Percentiles rank a stretch among this genome's conserved stretches.
Evolutionary conservation across 345 rosid genomes (phyloP).

Genomic region (Citrus reticulata): DNA sequence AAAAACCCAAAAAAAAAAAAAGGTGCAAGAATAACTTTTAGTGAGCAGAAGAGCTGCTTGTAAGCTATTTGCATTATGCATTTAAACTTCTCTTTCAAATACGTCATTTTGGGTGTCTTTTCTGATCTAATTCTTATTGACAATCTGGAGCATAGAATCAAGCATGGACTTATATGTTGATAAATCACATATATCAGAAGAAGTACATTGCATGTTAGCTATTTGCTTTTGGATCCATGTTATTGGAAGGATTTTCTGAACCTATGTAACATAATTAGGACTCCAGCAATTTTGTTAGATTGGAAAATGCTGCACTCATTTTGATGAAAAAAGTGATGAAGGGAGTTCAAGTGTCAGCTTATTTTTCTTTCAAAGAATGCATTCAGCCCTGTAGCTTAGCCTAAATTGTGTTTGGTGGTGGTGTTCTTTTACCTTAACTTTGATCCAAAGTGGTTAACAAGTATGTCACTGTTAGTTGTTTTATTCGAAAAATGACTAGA

Average conservation of each 20-base stretch:
- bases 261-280: neutral
- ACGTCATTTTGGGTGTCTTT: neutral
- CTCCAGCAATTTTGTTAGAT: neutral
- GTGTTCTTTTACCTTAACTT: neutral
- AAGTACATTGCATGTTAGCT: neutral
- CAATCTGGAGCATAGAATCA: neutral
- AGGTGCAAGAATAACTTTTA: neutral
- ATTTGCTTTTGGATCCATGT: neutral
- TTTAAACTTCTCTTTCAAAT: neutral
- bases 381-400: neutral
- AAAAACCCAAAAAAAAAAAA: too few relatives aligned
- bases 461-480: neutral
- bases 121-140: neutral
- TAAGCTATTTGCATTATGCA: neutral
- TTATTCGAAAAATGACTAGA: neutral
- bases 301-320: neutral
- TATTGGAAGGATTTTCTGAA: neutral
- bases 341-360: neutral
- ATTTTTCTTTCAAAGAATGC: neutral
- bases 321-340: neutral
- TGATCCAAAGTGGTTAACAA: neutral
- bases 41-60: neutral
- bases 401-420: neutral
- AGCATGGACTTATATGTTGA: neutral
- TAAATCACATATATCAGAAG: neutral